Evolutionary conservation across 805 yeast species (phyloP).

Genomic region (Ogataea pini): DNA sequence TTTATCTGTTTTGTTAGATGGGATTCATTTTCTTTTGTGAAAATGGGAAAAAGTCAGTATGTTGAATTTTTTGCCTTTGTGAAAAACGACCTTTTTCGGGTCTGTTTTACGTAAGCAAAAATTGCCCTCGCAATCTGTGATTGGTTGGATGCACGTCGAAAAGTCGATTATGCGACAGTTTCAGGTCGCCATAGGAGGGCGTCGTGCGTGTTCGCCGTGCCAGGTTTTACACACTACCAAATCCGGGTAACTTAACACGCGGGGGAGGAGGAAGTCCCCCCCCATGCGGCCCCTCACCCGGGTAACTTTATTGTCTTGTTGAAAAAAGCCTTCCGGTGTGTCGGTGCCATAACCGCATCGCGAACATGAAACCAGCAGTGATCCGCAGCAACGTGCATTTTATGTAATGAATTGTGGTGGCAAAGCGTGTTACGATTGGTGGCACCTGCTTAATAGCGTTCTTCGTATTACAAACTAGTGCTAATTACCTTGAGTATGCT

Average conservation of each 20-base stretch:
- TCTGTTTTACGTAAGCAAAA: slow-evolving; percentile 3
- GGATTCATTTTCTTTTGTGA: slow-evolving; percentile 21
- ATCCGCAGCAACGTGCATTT: not conserved
- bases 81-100: slow-evolving; percentile 11
- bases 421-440: slow-evolving; percentile 1
- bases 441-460: not conserved
- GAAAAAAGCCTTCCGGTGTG: not conserved
- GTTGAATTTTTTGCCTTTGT: slow-evolving; percentile 19
- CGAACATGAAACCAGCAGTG: not conserved
- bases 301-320: not conserved
- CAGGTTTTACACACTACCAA: slow-evolving; percentile 1
- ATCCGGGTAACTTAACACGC: slow-evolving; percentile 6
- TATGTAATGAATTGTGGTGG: slow-evolving; percentile 3
- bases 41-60: slow-evolving; percentile 21
- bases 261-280: slow-evolving; percentile 1
- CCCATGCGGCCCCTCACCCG: slow-evolving; percentile 9
- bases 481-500: not conserved
- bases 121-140: not conserved
- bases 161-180: slow-evolving; percentile 9
- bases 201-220: slow-evolving; percentile 10
- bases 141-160: slow-evolving; percentile 7
- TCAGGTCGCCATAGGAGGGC: slow-evolving; percentile 9
- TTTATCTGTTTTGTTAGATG: slow-evolving; percentile 18
- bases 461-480: not conserved
- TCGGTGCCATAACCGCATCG: slow-evolving; percentile 1